These are phyloP conservation scores for Ostreobium quekettii DNA, from an alignment of 139 green algal genomes.

Conservation along the genomic window DNA sequence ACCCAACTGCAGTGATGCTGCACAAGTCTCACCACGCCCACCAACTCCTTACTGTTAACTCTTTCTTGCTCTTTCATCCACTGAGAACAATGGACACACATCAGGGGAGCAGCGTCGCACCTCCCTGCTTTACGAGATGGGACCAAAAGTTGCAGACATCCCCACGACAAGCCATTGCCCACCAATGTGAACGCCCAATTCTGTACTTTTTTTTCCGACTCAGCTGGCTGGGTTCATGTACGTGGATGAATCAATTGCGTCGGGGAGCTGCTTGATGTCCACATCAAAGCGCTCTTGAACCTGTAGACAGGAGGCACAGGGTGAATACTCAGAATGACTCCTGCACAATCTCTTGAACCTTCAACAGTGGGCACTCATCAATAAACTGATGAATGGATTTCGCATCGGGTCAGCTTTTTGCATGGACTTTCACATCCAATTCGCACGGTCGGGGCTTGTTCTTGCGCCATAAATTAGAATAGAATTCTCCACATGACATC, in stretches of 20 bases:
- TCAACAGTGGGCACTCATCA: neutral
- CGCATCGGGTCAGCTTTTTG: neutral
- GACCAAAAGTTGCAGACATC: too few species aligned
- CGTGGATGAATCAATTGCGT: constrained; percentile 80
- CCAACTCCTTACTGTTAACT: too few species aligned
- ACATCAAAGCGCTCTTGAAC: constrained; percentile 98
- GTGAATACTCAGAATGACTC: neutral
- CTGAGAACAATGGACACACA: too few species aligned
- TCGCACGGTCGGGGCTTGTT: neutral
- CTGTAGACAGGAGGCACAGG: neutral
- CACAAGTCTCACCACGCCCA: too few species aligned
- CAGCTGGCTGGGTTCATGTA: constrained; percentile 60
- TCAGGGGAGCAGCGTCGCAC: too few species aligned
- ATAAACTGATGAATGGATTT: neutral
- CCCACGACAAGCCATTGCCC: too few species aligned
- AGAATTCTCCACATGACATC: too few species aligned
- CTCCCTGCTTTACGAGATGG: too few species aligned
- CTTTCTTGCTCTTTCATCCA: too few species aligned
- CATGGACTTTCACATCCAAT: neutral
- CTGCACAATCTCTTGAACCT: neutral
- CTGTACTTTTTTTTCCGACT: neutral
- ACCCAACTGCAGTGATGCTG: too few species aligned
- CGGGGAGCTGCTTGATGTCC: constrained; percentile 93
- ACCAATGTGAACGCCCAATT: too few species aligned
- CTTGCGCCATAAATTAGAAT: neutral